phyloP scores from a whole-genome alignment of 352 stramenopile species.

The Elongisporangium undulatum region DNA sequence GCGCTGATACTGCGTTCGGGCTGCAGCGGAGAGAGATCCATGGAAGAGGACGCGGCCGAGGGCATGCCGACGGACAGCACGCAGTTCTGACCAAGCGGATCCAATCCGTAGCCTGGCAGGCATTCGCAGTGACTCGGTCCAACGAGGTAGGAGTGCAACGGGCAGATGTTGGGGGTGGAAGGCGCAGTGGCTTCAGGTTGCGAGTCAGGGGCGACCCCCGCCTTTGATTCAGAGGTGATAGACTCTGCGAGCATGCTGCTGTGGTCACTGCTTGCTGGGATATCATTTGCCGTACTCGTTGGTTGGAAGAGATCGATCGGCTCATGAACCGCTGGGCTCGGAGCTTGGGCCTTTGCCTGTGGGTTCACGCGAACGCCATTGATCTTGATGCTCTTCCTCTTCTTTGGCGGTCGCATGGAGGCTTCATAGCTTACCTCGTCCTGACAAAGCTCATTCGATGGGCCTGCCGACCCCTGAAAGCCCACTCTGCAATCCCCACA shows the following conservation, averaged over 20 bases:
- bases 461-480: constrained; percentile 22
- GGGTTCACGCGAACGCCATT: constrained; percentile 63
- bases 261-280: neutral
- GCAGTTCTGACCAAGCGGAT: constrained; percentile 19
- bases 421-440: constrained; percentile 10
- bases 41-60: neutral
- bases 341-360: constrained; percentile 5
- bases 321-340: neutral
- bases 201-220: constrained; percentile 1
- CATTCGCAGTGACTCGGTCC: constrained; percentile 40
- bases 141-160: constrained; percentile 22
- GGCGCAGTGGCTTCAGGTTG: constrained; percentile 3
- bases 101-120: constrained; percentile 28
- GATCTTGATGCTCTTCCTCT: constrained; percentile 48
- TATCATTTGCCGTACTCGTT: constrained; percentile 2
- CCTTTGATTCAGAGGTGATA: constrained; percentile 1
- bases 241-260: neutral
- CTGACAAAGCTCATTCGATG: constrained; percentile 5
- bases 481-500: constrained; percentile 72
- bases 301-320: constrained; percentile 1
- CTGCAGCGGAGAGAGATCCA: neutral
- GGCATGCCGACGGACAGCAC: constrained; percentile 15
- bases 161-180: constrained; percentile 19
- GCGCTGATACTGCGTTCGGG: constrained; percentile 2
- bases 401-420: neutral